phyloP scores from a whole-genome alignment of 129 eudicot genomes.

The Mikania micrantha region DNA sequence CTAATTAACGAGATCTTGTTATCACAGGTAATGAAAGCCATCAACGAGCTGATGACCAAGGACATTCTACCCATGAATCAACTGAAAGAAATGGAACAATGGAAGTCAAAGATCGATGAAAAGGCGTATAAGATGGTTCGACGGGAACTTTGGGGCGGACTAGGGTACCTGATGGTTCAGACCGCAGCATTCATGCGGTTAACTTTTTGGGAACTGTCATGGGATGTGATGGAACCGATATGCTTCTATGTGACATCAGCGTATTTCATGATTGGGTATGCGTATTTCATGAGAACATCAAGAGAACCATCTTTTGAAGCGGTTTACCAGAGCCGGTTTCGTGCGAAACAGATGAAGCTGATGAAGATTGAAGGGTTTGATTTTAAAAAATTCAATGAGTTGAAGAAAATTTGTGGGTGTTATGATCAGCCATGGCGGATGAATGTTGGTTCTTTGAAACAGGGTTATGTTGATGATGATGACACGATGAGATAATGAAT shows the following conservation, averaged over 20 bases:
- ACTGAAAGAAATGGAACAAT: slow-evolving; percentile 54
- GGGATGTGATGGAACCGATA: too few relatives aligned
- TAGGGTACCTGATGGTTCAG: slow-evolving; percentile 62
- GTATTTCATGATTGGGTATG: slow-evolving; percentile 83
- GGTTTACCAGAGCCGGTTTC: slow-evolving; percentile 65
- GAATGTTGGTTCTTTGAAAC: neutral
- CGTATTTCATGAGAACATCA: slow-evolving; percentile 77
- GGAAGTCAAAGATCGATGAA: slow-evolving; percentile 47
- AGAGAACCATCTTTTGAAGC: slow-evolving; percentile 91
- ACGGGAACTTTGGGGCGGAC: slow-evolving; percentile 76
- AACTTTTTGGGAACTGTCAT: slow-evolving; percentile 95
- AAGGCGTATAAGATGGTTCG: slow-evolving; percentile 61
- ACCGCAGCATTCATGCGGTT: slow-evolving; percentile 93
- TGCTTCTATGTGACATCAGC: slow-evolving; percentile 76
- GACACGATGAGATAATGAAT: too few relatives aligned
- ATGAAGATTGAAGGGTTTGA: slow-evolving; percentile 60
- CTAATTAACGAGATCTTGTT: slow-evolving; percentile 22
- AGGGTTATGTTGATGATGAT: too few relatives aligned
- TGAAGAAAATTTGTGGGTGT: slow-evolving; percentile 44
- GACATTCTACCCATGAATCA: slow-evolving; percentile 31
- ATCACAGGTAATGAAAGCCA: slow-evolving; percentile 71
- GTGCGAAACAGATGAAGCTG: slow-evolving; percentile 50
- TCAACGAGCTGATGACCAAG: slow-evolving; percentile 45
- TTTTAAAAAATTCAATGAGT: slow-evolving; percentile 45
- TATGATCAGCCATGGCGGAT: slow-evolving; percentile 10